A percentile compares a stretch with the other conserved stretches of the same genome.
These are phyloP conservation scores for Zymoseptoria pseudotritici DNA, from an alignment of 2,329 filamentous ascomycete species.

Conservation along the genomic window DNA sequence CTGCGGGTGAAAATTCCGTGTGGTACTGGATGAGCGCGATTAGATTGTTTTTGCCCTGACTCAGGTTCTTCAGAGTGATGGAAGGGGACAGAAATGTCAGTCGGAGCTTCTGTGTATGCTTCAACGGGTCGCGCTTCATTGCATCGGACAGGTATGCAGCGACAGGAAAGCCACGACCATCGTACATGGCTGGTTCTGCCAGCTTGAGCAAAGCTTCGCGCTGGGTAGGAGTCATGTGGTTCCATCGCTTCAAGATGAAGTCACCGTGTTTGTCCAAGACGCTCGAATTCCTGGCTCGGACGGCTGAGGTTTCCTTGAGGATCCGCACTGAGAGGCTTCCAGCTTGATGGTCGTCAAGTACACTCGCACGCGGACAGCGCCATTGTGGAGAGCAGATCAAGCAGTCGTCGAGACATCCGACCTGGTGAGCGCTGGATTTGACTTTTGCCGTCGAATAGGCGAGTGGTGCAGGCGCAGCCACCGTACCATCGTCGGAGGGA, in stretches of 20 bases:
- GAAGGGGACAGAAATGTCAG: conserved; percentile 8
- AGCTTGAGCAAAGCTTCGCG: not conserved
- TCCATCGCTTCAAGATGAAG: conserved; percentile 6
- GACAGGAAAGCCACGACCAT: not conserved
- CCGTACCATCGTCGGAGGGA: not conserved
- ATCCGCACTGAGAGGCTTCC: not conserved
- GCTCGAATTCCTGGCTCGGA: too few species aligned
- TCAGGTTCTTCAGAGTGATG: conserved; percentile 8
- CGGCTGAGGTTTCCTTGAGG: too few species aligned
- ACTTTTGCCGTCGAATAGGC: not conserved
- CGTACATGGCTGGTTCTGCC: conserved; percentile 8
- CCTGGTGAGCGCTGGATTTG: not conserved
- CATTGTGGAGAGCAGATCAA: not conserved
- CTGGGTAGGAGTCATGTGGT: conserved; percentile 2
- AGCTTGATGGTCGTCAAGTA: not conserved
- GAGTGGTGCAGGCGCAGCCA: not conserved
- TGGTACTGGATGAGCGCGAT: conserved; percentile 13
- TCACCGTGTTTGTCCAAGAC: conserved; percentile 2
- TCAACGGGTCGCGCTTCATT: not conserved
- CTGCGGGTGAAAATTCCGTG: not conserved
- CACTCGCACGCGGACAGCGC: not conserved
- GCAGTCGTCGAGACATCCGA: not conserved
- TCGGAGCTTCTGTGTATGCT: not conserved
- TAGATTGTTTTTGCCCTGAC: conserved; percentile 3
- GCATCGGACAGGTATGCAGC: not conserved